phyloP scores from a whole-genome alignment of 1,139 yeast genomes.

The Candida frijolesensis region DNA sequence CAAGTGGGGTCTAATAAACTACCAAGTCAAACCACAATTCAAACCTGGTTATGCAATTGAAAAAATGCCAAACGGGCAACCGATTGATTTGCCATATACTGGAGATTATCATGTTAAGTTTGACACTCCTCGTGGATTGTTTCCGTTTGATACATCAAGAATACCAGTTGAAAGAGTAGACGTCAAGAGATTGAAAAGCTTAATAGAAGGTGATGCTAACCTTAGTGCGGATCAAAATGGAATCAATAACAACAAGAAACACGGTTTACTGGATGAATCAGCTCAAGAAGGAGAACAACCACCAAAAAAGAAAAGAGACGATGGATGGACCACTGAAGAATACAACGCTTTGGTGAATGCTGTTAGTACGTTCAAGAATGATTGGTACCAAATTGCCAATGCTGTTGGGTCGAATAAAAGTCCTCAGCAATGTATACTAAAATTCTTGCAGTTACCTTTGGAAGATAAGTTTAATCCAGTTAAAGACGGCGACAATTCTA shows the following conservation, averaged over 20 bases:
- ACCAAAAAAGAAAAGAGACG: slow-evolving; percentile 35
- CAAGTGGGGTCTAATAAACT: slow-evolving; percentile 96
- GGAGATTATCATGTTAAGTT: slow-evolving; percentile 69
- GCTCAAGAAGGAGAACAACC: slow-evolving; percentile 8
- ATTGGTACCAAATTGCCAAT: slow-evolving; percentile 76
- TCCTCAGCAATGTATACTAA: slow-evolving; percentile 78
- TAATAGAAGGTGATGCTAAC: slow-evolving; percentile 27
- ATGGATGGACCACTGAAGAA: slow-evolving; percentile 70
- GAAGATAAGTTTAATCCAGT: slow-evolving; percentile 70
- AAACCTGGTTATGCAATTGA: slow-evolving; percentile 67
- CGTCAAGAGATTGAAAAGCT: slow-evolving; percentile 54
- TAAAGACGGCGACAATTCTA: slow-evolving; percentile 45
- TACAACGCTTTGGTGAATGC: slow-evolving; percentile 61
- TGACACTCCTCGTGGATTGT: slow-evolving; percentile 93
- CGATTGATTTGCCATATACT: slow-evolving; percentile 59
- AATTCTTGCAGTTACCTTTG: slow-evolving; percentile 78
- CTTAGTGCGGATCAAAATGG: slow-evolving; percentile 8
- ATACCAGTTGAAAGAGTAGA: slow-evolving; percentile 58
- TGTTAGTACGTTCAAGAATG: slow-evolving; percentile 57
- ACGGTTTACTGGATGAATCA: slow-evolving; percentile 7
- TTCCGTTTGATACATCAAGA: slow-evolving; percentile 85
- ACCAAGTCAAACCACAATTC: slow-evolving; percentile 77
- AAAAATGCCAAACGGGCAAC: slow-evolving; percentile 51
- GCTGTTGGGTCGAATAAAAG: slow-evolving; percentile 61
- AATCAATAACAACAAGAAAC: slow-evolving; percentile 9